Percentiles rank a stretch among this genome's conserved stretches.
These are phyloP conservation scores for Gaertneriomyces semiglobifer DNA, from an alignment of 192 early-diverging fungal species.

Conservation along the genomic window DNA sequence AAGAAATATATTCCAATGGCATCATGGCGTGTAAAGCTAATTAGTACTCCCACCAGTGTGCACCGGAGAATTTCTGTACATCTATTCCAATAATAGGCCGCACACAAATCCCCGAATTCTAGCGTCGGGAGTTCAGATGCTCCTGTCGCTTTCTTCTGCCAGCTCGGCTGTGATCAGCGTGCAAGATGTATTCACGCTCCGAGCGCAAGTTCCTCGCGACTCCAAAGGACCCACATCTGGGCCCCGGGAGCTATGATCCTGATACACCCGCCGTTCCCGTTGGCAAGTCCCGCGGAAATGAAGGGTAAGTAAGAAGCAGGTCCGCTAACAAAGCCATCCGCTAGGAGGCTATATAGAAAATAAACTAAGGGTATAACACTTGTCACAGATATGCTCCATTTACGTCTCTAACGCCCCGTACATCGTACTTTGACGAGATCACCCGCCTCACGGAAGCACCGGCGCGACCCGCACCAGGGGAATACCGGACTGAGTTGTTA, in stretches of 20 bases:
- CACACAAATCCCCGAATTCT: too few species aligned
- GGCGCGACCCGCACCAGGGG: slow-evolving; percentile 44
- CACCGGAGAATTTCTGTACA: too few species aligned
- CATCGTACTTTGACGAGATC: slow-evolving; percentile 44
- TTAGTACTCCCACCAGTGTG: too few species aligned
- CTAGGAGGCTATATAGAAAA: neutral
- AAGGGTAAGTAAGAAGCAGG: slow-evolving; percentile 33
- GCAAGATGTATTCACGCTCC: slow-evolving; percentile 49
- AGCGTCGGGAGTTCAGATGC: too few species aligned
- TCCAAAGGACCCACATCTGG: slow-evolving; percentile 46
- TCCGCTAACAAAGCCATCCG: neutral
- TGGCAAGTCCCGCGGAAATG: slow-evolving; percentile 43
- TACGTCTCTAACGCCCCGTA: slow-evolving; percentile 45
- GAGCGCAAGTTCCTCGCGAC: slow-evolving; percentile 47
- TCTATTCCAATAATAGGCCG: too few species aligned
- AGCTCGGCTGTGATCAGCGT: neutral
- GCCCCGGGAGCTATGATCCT: slow-evolving; percentile 51
- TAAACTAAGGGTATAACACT: neutral
- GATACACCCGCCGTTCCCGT: slow-evolving; percentile 40
- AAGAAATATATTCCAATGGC: too few species aligned
- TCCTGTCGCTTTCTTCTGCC: too few species aligned
- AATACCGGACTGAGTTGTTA: slow-evolving; percentile 35
- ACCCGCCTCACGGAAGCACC: neutral
- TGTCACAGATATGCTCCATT: slow-evolving; percentile 52
- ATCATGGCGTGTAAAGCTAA: too few species aligned